These are phyloP conservation scores for Piloderma croceum DNA, from an alignment of 768 basidiomycete genomes.

Conservation along the genomic window DNA sequence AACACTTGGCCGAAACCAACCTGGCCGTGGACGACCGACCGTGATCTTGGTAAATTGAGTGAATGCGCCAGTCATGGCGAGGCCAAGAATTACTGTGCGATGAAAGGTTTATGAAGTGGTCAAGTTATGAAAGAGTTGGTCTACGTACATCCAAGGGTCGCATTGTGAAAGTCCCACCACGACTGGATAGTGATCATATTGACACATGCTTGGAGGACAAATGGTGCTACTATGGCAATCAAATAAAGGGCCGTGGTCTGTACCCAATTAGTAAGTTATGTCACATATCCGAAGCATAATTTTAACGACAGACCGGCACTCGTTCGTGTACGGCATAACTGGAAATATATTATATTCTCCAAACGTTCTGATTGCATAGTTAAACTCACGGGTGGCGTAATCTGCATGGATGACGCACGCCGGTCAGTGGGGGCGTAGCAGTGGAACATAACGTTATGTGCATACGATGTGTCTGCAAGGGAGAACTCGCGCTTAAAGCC, in stretches of 20 bases:
- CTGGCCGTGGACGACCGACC: conserved; percentile 87
- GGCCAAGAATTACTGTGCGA: conserved; percentile 59
- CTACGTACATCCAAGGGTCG: conserved; percentile 41
- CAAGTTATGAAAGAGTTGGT: no score
- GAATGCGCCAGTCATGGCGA: conserved; percentile 70
- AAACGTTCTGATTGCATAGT: no score
- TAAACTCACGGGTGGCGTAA: conserved; percentile 34
- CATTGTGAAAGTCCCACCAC: conserved; percentile 85
- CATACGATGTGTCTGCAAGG: conserved; percentile 69
- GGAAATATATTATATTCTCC: no score
- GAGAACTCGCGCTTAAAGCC: conserved; percentile 80
- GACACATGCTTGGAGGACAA: conserved; percentile 62
- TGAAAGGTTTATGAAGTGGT: no score
- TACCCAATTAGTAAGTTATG: no score
- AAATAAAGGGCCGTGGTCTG: neutral
- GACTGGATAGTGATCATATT: conserved; percentile 71
- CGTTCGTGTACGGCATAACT: neutral
- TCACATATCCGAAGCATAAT: no score
- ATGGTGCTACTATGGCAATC: conserved; percentile 45
- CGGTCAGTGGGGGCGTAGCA: no score
- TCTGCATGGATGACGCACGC: no score
- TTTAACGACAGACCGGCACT: no score
- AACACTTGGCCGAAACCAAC: conserved; percentile 27
- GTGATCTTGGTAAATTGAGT: conserved; percentile 84
- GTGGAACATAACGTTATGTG: no score